These are phyloP conservation scores for Albizia julibrissin DNA, from an alignment of 306 rosid genomes.

Conservation along the genomic window DNA sequence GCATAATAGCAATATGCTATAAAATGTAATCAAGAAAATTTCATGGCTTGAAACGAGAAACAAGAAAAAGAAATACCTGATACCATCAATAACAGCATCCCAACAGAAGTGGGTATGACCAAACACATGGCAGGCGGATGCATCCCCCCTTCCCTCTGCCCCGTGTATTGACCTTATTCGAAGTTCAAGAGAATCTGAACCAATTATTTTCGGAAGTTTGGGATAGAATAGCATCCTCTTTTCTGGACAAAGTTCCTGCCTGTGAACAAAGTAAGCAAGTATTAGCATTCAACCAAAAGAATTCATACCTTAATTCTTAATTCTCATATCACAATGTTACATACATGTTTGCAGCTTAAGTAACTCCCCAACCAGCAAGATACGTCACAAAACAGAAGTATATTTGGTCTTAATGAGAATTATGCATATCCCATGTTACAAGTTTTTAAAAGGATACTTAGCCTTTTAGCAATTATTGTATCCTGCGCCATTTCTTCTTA, in stretches of 20 bases:
- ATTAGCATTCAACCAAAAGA: conserved; percentile 7
- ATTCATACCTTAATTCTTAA: neutral
- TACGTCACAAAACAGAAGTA: neutral
- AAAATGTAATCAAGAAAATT: neutral
- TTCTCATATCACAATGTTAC: conserved; percentile 1
- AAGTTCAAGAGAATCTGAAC: conserved; percentile 74
- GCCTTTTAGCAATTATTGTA: neutral
- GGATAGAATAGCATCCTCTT: conserved; percentile 94
- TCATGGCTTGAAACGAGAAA: conserved; percentile 1
- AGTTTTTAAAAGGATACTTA: neutral
- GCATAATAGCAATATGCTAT: neutral
- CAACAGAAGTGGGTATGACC: conserved; percentile 90
- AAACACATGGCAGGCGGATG: conserved; percentile 71
- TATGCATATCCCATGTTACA: neutral
- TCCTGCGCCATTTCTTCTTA: neutral
- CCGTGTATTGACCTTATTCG: conserved; percentile 79
- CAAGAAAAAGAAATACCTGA: conserved; percentile 57
- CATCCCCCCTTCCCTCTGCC: conserved; percentile 47
- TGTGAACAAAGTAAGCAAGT: conserved; percentile 37
- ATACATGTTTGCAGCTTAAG: neutral
- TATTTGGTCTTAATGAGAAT: neutral
- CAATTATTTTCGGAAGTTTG: conserved; percentile 82
- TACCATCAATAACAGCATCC: conserved; percentile 75
- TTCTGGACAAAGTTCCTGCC: conserved; percentile 95
- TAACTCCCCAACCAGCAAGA: neutral